These are phyloP conservation scores for Coemansia sp. DNA, from an alignment of 192 early-diverging fungal species.

Conservation along the genomic window DNA sequence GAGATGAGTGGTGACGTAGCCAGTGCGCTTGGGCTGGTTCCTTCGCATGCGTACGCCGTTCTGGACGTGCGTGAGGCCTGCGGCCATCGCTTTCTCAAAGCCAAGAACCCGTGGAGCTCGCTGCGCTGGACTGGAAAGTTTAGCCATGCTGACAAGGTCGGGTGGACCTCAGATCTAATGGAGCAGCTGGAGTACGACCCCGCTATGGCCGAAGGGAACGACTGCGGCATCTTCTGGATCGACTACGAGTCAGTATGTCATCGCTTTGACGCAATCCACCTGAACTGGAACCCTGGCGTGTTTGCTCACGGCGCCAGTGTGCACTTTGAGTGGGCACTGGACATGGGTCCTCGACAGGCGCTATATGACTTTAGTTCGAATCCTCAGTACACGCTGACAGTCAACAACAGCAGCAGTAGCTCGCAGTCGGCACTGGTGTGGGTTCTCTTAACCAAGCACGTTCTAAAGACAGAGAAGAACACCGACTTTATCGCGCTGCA, in stretches of 20 bases:
- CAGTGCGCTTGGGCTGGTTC: conserved; percentile 73
- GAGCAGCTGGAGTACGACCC: conserved; percentile 75
- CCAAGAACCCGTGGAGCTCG: conserved; percentile 95
- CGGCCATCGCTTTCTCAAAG: conserved; percentile 73
- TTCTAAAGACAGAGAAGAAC: conserved; percentile 81
- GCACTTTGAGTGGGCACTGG: conserved; percentile 60
- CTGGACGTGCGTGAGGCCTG: conserved; percentile 66
- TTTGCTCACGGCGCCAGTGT: conserved; percentile 69
- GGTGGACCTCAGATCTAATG: conserved; percentile 77
- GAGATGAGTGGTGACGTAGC: conserved; percentile 70
- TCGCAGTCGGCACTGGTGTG: conserved; percentile 63
- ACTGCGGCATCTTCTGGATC: conserved; percentile 91
- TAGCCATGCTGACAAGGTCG: conserved; percentile 64
- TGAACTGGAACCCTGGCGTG: conserved; percentile 87
- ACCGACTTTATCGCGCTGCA: conserved; percentile 87
- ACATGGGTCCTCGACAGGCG: conserved; percentile 56
- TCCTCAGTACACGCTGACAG: conserved; percentile 78
- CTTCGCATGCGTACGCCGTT: conserved; percentile 91
- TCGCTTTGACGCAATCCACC: conserved; percentile 84
- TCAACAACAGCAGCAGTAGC: conserved; percentile 55
- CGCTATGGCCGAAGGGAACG: conserved; percentile 62
- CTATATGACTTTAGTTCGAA: conserved; percentile 72
- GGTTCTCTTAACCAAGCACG: conserved; percentile 85
- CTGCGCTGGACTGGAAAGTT: conserved; percentile 83
- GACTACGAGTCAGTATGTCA: conserved; percentile 79